Percentiles rank a stretch among this genome's conserved stretches.
phyloP scores from a whole-genome alignment of 495 filamentous ascomycete species.

The Mytilinidion resinicola region DNA sequence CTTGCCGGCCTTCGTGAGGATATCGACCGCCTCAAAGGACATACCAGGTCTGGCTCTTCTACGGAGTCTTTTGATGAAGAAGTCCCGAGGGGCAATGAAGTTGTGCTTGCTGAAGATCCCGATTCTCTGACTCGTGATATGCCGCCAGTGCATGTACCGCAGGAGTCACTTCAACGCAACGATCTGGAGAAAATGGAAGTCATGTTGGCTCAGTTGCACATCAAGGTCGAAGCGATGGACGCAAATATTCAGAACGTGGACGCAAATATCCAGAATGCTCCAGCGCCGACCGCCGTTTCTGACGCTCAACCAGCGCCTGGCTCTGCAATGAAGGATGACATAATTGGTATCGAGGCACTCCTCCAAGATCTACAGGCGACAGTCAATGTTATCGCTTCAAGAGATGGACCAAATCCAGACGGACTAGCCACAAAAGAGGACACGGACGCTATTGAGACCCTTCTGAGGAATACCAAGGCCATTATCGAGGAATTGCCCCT shows the following conservation, averaged over 20 bases:
- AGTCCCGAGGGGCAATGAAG: conserved; percentile 31
- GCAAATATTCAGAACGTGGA: conserved; percentile 53
- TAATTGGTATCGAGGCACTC: conserved; percentile 53
- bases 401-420: conserved; percentile 37
- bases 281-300: conserved; percentile 29
- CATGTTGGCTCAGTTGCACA: conserved; percentile 71
- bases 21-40: conserved; percentile 61
- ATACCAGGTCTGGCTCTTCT: neutral
- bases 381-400: conserved; percentile 43
- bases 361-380: conserved; percentile 54
- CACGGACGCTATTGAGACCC: conserved; percentile 78
- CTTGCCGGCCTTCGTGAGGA: conserved; percentile 66
- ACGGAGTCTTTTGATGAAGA: conserved; percentile 31
- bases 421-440: conserved; percentile 70
- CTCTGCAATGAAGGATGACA: conserved; percentile 50
- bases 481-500: conserved; percentile 72
- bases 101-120: conserved; percentile 37
- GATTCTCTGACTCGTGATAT: conserved; percentile 18
- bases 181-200: conserved; percentile 79
- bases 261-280: conserved; percentile 42
- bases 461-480: conserved; percentile 77
- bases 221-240: conserved; percentile 78
- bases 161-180: conserved; percentile 49
- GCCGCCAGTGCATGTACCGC: conserved; percentile 27
- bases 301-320: conserved; percentile 40